Base-by-base conservation (phyloP, 129 eudicot genomes). In the Chrysanthemum lavandulifolium region DNA sequence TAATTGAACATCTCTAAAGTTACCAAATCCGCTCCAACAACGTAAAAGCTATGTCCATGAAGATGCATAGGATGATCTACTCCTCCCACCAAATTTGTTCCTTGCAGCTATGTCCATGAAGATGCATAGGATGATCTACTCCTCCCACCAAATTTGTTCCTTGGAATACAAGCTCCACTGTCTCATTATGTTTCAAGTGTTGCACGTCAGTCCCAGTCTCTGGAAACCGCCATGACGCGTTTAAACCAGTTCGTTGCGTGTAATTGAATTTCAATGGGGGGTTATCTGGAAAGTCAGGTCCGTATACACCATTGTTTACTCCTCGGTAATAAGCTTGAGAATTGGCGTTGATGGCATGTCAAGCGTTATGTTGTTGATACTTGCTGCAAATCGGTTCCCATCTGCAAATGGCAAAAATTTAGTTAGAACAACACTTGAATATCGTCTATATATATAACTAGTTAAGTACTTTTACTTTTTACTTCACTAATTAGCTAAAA, bases 91-190 rank as follows among this genome's bases (percentile, higher is more conserved):
- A n/a, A n/a, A n/a, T n/a, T n/a, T n/a, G n/a, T n/a, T n/a, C n/a
- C n/a, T n/a, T n/a, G n/a, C n/a, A n/a, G n/a, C n/a, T n/a, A n/a
- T n/a, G n/a, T n/a, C n/a, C n/a, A 19, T 19, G 21, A 19, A 19
- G 21, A 19, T 19, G 21, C 21, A 19, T 19, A 1, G 86, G 86
- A 79, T 85, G 89, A 23, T 85, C 82, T 7, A 71, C 51, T 15
- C 84, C 81, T 3, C 70, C 67, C 19, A 85, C 45, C 61, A 85
- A 67, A 55, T 72, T 81, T 19, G 89, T 85, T 61, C 89, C 89
- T 65, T 81, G 86, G n/a, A 81, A 71, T 4, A 75, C 71, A 53
- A 85, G 65, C 77, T 82, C 89, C 27, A 82, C 89, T 33, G 63
- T 65, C 8, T 79, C 54, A 53, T 71, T 71, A 43, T 84, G 73